These are phyloP conservation scores for Metschnikowia cerradonensis DNA, from an alignment of 805 yeast genomes.

Conservation along the genomic window DNA sequence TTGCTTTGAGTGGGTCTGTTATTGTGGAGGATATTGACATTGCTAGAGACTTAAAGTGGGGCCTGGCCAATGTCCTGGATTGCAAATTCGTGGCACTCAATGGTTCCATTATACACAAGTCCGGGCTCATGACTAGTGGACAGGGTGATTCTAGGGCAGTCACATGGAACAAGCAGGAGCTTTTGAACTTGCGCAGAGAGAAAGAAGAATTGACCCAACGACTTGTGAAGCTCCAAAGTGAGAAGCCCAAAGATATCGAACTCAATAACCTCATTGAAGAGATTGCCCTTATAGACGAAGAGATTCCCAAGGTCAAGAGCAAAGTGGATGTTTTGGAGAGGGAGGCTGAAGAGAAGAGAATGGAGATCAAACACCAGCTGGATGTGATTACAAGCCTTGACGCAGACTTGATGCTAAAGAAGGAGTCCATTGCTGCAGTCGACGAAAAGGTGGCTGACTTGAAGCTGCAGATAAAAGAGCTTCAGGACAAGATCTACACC, in stretches of 20 bases:
- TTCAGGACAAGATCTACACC: slow-evolving; percentile 36
- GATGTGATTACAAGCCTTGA: slow-evolving; percentile 19
- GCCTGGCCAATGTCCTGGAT: slow-evolving; percentile 28
- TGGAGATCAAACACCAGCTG: slow-evolving; percentile 39
- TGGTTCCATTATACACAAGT: slow-evolving; percentile 79
- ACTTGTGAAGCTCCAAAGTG: slow-evolving; percentile 44
- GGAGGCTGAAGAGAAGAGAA: slow-evolving; percentile 39
- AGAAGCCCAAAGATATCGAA: slow-evolving; percentile 50
- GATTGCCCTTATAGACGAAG: slow-evolving; percentile 41
- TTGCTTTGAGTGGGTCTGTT: slow-evolving; percentile 73
- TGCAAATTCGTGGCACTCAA: slow-evolving; percentile 75
- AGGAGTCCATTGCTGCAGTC: slow-evolving; percentile 17
- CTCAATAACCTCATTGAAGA: slow-evolving; percentile 58
- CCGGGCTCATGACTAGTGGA: slow-evolving; percentile 95
- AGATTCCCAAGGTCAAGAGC: slow-evolving; percentile 42
- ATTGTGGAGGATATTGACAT: slow-evolving; percentile 66
- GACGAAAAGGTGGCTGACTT: slow-evolving; percentile 18
- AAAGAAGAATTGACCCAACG: slow-evolving; percentile 51
- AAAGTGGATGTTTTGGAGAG: slow-evolving; percentile 43
- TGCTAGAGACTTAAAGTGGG: slow-evolving; percentile 75
- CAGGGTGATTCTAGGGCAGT: slow-evolving; percentile 39
- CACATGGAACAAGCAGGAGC: slow-evolving; percentile 73
- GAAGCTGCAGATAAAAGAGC: slow-evolving; percentile 10
- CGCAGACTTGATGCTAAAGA: neutral
- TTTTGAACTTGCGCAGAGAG: slow-evolving; percentile 46